Percentiles rank a stretch among this genome's conserved stretches.
These are phyloP conservation scores for Pelagomonas calceolata DNA, from an alignment of 108 stramenopile genomes.

Conservation along the genomic window DNA sequence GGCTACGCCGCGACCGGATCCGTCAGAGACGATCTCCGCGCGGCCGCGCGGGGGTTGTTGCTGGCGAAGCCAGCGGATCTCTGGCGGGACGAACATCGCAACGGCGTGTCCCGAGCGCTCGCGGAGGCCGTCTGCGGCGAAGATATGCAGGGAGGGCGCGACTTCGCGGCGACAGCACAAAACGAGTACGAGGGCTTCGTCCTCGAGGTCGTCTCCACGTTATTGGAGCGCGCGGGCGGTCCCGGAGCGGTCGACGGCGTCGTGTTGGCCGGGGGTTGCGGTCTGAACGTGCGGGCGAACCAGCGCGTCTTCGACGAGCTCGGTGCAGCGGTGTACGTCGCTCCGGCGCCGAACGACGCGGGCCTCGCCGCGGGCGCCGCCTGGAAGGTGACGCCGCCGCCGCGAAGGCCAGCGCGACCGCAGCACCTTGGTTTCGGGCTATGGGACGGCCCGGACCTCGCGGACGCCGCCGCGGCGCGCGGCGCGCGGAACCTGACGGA, in stretches of 20 bases:
- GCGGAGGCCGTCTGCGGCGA: no score
- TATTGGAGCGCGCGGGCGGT: not conserved
- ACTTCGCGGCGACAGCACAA: not conserved
- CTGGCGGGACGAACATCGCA: no score
- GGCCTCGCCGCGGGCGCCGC: not conserved
- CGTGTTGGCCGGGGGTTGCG: slow-evolving; percentile 1
- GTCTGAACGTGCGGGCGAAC: slow-evolving; percentile 3
- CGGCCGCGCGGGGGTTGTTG: no score
- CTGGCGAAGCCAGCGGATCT: no score
- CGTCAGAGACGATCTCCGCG: no score
- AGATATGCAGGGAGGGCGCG: not conserved
- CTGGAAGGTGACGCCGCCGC: not conserved
- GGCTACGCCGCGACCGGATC: not conserved
- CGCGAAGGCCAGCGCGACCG: no score
- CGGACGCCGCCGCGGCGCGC: not conserved
- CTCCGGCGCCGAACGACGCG: not conserved
- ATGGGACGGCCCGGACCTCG: not conserved
- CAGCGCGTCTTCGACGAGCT: not conserved
- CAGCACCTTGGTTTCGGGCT: not conserved
- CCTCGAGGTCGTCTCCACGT: not conserved
- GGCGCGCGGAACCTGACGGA: no score
- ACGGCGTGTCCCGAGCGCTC: no score
- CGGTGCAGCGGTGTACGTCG: not conserved
- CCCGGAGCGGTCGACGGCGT: not conserved
- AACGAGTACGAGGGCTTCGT: not conserved